A percentile compares a stretch with the other conserved stretches of the same genome.
Conservation (phyloP, 805 yeast genomes). For the Lipomyces starkeyi region DNA sequence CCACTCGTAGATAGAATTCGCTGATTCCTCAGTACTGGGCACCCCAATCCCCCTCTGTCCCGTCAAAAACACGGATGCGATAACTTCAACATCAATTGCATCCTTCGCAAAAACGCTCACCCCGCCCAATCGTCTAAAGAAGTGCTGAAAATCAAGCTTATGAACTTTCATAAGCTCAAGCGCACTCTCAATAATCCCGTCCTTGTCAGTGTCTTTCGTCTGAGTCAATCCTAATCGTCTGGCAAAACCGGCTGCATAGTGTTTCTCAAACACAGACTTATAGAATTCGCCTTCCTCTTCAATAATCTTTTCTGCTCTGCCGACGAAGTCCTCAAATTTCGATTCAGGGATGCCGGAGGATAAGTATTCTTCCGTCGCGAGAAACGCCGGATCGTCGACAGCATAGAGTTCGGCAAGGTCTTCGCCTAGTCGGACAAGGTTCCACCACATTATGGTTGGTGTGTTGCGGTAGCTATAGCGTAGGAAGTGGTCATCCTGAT, state of each 20-base stretch:
- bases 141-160: slow-evolving; percentile 78
- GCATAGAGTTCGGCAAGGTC: slow-evolving; percentile 82
- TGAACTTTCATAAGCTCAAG: slow-evolving; percentile 65
- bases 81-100: slow-evolving; percentile 19
- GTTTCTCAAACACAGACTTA: slow-evolving; percentile 63
- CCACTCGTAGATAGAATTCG: slow-evolving; percentile 60
- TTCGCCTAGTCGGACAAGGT: slow-evolving; percentile 82
- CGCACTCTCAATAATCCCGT: slow-evolving; percentile 48
- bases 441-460: slow-evolving; percentile 93
- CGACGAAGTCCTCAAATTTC: slow-evolving; percentile 57
- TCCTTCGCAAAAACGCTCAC: slow-evolving; percentile 50
- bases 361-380: slow-evolving; percentile 32
- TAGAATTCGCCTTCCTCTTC: slow-evolving; percentile 68
- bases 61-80: slow-evolving; percentile 44
- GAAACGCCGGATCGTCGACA: slow-evolving; percentile 52
- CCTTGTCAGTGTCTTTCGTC: slow-evolving; percentile 50
- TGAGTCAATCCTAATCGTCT: slow-evolving; percentile 69
- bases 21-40: slow-evolving; percentile 46
- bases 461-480: slow-evolving; percentile 84
- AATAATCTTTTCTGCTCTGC: slow-evolving; percentile 70
- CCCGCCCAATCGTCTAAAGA: slow-evolving; percentile 69
- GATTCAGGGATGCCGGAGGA: slow-evolving; percentile 55
- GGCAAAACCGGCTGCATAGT: slow-evolving; percentile 63
- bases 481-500: slow-evolving; percentile 64
- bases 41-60: slow-evolving; percentile 46